Evolutionary conservation across 495 filamentous ascomycete species (phyloP).

Genomic region (Lophium mytilinum): DNA sequence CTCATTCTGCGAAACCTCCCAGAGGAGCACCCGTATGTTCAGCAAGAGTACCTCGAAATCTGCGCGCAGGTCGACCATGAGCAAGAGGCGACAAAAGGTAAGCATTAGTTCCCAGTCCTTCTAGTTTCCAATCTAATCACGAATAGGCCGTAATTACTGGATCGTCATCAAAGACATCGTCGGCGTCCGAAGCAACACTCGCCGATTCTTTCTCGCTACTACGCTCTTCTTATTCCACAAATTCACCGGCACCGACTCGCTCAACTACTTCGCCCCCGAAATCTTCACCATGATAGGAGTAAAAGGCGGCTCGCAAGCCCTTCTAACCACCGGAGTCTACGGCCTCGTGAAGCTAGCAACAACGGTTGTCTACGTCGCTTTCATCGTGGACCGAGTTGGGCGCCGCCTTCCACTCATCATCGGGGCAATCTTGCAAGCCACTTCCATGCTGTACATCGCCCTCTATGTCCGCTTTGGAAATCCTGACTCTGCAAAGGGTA

Average conservation of each 20-base stretch:
- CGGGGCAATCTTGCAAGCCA: slow-evolving; percentile 12
- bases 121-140: too few species aligned
- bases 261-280: slow-evolving; percentile 28
- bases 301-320: slow-evolving; percentile 11
- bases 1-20: slow-evolving; percentile 18
- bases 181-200: slow-evolving; percentile 16
- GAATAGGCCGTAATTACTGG: slow-evolving; percentile 18
- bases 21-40: slow-evolving; percentile 13
- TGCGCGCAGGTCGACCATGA: slow-evolving; percentile 12
- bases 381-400: slow-evolving; percentile 18
- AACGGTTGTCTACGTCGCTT: slow-evolving; percentile 14
- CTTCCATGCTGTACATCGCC: slow-evolving; percentile 19
- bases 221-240: slow-evolving; percentile 26
- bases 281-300: slow-evolving; percentile 24
- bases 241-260: slow-evolving; percentile 19
- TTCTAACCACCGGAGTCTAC: slow-evolving; percentile 20
- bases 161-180: slow-evolving; percentile 16
- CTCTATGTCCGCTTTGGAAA: slow-evolving; percentile 19
- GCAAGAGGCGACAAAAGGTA: slow-evolving; percentile 14
- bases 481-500: slow-evolving; percentile 10
- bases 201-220: slow-evolving; percentile 28
- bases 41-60: slow-evolving; percentile 5
- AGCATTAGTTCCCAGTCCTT: too few species aligned
- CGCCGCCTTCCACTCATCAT: slow-evolving; percentile 17
- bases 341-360: slow-evolving; percentile 18